A percentile compares a stretch with the other conserved stretches of the same genome.
phyloP scores from a whole-genome alignment of 495 filamentous ascomycete species.

The Bombardia bombarda region DNA sequence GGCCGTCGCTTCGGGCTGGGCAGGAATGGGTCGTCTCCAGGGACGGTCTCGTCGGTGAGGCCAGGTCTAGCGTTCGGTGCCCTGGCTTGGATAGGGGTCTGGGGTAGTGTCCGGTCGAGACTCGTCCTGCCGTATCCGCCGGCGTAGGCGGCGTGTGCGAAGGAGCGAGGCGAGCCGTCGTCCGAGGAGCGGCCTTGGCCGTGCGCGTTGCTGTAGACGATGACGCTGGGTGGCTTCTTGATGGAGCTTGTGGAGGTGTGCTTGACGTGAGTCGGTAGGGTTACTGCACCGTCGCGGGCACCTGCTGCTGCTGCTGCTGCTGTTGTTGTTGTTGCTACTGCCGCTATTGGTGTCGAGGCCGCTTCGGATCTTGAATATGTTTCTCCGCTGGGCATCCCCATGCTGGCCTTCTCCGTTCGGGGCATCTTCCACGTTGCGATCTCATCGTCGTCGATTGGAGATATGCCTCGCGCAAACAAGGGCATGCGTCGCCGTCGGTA shows the following conservation, averaged over 20 bases:
- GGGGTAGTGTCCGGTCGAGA: constrained; percentile 32
- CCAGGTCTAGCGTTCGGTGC: constrained; percentile 41
- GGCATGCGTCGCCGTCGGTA: constrained; percentile 23
- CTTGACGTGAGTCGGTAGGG: constrained; percentile 20
- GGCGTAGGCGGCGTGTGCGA: constrained; percentile 6
- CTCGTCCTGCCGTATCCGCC: constrained; percentile 21
- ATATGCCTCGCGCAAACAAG: constrained; percentile 34
- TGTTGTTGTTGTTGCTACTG: too few species aligned
- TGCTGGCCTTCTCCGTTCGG: constrained; percentile 13
- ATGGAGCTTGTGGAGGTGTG: constrained; percentile 30
- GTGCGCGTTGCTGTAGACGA: constrained; percentile 33
- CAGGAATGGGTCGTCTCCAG: constrained; percentile 39
- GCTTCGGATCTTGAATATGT: too few species aligned
- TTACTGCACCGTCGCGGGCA: constrained; percentile 15
- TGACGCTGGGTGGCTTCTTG: constrained; percentile 36
- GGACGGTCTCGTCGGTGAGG: constrained; percentile 40
- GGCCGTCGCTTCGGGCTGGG: constrained; percentile 28
- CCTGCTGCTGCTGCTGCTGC: constrained; percentile 9
- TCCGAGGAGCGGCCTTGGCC: constrained; percentile 23
- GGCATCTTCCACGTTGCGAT: constrained; percentile 42
- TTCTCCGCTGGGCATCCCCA: constrained; percentile 4
- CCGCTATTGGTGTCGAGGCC: too few species aligned
- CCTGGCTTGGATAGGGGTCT: constrained; percentile 35
- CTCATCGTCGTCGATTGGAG: constrained; percentile 45
- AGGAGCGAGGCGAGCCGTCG: constrained; percentile 26